A percentile compares a stretch with the other conserved stretches of the same genome.
phyloP scores from a whole-genome alignment of 2,329 filamentous ascomycete species.

The Bipolaris cookei region DNA sequence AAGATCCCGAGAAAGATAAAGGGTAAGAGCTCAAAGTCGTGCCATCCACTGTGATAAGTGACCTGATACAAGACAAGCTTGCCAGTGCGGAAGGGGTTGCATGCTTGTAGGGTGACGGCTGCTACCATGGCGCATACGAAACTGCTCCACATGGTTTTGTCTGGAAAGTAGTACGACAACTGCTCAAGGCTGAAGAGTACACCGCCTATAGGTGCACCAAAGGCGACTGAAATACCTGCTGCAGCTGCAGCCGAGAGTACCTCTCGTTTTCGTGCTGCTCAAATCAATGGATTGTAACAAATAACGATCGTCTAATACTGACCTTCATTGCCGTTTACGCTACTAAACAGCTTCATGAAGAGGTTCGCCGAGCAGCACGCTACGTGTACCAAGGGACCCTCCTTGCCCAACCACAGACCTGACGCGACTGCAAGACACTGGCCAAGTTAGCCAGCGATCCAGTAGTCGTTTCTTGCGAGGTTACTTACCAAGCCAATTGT shows the following conservation, averaged over 20 bases:
- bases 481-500: constrained; percentile 76
- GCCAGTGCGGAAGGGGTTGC: constrained; percentile 93
- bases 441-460: constrained; percentile 22
- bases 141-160: constrained; percentile 99
- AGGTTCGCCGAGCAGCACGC: constrained; percentile 95
- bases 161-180: constrained; percentile 95
- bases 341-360: constrained; percentile 86
- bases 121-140: constrained; percentile 99
- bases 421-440: constrained; percentile 90
- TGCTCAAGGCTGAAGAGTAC: constrained; percentile 96
- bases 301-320: constrained; percentile 18
- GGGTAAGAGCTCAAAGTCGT: constrained; percentile 89
- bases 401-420: constrained; percentile 95
- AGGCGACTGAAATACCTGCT: constrained; percentile 90
- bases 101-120: constrained; percentile 86
- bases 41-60: constrained; percentile 89
- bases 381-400: constrained; percentile 93
- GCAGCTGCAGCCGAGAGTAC: constrained; percentile 91
- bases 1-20: constrained; percentile 86
- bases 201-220: constrained; percentile 91
- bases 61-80: constrained; percentile 97
- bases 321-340: constrained; percentile 88
- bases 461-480: constrained; percentile 21
- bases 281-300: constrained; percentile 25
- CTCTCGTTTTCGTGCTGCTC: constrained; percentile 83